phyloP scores from a whole-genome alignment of 2,329 filamentous ascomycete species.

The Venturia asperata region DNA sequence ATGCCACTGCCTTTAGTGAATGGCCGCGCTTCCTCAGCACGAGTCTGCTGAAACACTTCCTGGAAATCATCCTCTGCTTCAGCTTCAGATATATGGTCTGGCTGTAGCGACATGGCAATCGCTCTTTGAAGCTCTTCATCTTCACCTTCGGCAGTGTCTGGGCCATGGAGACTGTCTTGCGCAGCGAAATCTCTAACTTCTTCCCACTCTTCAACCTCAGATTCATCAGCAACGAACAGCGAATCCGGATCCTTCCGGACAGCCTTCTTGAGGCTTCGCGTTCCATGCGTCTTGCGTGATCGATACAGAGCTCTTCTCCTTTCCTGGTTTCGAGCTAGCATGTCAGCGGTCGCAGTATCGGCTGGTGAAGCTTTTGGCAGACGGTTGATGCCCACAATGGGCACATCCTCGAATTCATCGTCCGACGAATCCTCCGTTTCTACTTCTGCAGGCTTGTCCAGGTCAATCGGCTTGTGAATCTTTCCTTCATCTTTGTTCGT shows the following conservation, averaged over 20 bases:
- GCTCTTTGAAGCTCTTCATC: constrained; percentile 73
- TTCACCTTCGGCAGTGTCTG: constrained; percentile 41
- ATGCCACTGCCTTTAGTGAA: constrained; percentile 42
- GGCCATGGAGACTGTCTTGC: constrained; percentile 43
- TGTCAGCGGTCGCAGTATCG: constrained; percentile 34
- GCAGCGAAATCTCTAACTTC: constrained; percentile 40
- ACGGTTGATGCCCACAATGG: constrained; percentile 81
- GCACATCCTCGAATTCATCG: constrained; percentile 85
- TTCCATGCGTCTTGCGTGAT: constrained; percentile 27
- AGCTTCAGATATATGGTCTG: constrained; percentile 22
- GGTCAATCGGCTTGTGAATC: constrained; percentile 82
- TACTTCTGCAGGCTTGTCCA: constrained; percentile 63
- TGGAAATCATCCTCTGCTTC: constrained; percentile 37
- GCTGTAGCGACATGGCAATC: constrained; percentile 72
- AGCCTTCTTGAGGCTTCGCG: constrained; percentile 22
- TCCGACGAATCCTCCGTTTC: constrained; percentile 64
- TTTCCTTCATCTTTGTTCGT: constrained; percentile 62
- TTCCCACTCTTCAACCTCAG: constrained; percentile 33
- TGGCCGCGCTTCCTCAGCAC: constrained; percentile 37
- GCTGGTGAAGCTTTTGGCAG: constrained; percentile 54
- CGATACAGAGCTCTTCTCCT: constrained; percentile 44
- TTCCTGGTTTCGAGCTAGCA: constrained; percentile 30
- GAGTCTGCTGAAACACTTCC: constrained; percentile 39
- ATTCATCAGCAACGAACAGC: constrained; percentile 47
- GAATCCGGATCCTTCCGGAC: constrained; percentile 41